phyloP scores from a whole-genome alignment of 1,284 basidiomycete species.

The Ustilago hordei region DNA sequence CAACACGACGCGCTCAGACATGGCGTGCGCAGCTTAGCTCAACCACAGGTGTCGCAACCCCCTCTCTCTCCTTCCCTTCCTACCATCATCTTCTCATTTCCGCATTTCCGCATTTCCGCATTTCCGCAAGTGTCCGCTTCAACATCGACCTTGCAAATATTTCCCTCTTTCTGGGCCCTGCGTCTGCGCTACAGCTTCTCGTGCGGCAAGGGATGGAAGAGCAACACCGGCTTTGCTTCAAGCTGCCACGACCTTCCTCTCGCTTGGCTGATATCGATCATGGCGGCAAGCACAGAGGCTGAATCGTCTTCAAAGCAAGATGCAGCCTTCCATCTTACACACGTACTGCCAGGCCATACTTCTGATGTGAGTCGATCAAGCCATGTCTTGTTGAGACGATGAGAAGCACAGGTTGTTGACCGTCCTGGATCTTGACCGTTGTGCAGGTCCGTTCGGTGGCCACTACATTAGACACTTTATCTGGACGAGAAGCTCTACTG shows the following conservation, averaged over 20 bases:
- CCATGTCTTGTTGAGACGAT: neutral
- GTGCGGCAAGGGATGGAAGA: constrained; percentile 3
- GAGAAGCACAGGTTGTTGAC: neutral
- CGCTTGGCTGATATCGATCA: neutral
- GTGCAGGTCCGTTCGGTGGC: constrained; percentile 29
- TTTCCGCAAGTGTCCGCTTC: too few relatives aligned
- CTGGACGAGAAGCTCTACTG: constrained; percentile 36
- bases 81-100: too few relatives aligned
- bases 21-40: too few relatives aligned
- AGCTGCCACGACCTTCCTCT: neutral
- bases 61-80: too few relatives aligned
- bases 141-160: too few relatives aligned
- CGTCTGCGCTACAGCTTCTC: constrained; percentile 13
- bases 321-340: constrained; percentile 26
- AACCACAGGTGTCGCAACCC: constrained; percentile 2
- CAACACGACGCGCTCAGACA: constrained; percentile 12
- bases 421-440: neutral
- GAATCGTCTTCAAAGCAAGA: neutral
- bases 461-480: constrained; percentile 25
- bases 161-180: too few relatives aligned
- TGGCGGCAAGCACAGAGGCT: neutral
- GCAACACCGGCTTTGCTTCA: neutral
- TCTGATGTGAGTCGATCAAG: constrained; percentile 27
- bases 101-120: too few relatives aligned
- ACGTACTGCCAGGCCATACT: constrained; percentile 33